Evolutionary conservation across 768 basidiomycete species (phyloP), one percentile per base, ranked within the genome.

Genomic region (Tricholoma matsutake): DNA sequence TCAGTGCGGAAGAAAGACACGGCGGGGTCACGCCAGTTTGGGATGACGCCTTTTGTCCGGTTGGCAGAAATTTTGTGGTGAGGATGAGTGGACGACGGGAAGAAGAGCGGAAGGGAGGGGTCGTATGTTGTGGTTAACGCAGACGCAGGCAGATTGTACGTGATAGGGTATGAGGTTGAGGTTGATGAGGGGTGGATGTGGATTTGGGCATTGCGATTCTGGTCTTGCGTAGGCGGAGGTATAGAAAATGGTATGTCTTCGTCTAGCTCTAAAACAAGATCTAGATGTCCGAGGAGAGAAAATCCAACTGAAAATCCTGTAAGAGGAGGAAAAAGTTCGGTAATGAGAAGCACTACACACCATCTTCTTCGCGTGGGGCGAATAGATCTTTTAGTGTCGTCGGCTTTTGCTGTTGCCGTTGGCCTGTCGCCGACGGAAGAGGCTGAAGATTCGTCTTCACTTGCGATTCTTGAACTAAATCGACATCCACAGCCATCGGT

Each of bases 231-330:
- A 37, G 52, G 54, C 43, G 49, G 58, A 57, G 0, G 66, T 37
- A 49, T 25, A 49, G 47, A 3, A 65, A 57, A 69, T 5, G 79
- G 72, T 29, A 82, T 59, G 37, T 85, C 84, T n/a, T 84, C 81
- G 56, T 89, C 88, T 14, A 89, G 75, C 53, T 89, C 89, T 32
- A 86, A 76, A 61, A 92, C 91, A 20, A 92, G 77, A 54, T 90
- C 86, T 35, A 93, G 82, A 63, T 92, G 86, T 0, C 81, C 82
- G 4, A 92, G 78, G n/a, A 93, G 77, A 10, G 92, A 92, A 72
- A 93, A 93, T 18, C 83, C 83, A 43, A 74, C 87, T 88, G 61
- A 5, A 64, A 20, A 43, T 34, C 18, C 16, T 14, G 22, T 25
- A 25, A 25, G 22, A 25, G 1, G 22, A 25, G 22, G 22, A 25